phyloP scores from a whole-genome alignment of 2,329 filamentous ascomycete genomes.

The Fusarium oligoseptatum region DNA sequence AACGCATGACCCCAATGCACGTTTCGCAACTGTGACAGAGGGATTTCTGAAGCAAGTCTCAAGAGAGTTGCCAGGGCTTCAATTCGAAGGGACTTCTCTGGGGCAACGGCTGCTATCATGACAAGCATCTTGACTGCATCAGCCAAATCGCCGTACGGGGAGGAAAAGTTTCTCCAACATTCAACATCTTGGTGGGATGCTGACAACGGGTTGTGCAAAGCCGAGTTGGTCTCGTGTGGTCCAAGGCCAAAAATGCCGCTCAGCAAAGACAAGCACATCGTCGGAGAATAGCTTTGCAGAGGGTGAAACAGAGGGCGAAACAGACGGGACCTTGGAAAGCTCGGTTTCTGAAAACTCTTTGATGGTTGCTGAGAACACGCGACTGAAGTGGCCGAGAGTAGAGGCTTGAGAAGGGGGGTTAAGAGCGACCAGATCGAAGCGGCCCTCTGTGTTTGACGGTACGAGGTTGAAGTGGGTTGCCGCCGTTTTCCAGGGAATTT shows the following conservation, averaged over 20 bases:
- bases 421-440: neutral
- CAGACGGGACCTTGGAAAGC: neutral
- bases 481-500: neutral
- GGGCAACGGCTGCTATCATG: neutral
- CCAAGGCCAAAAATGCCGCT: neutral
- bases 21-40: neutral
- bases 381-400: neutral
- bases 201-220: neutral
- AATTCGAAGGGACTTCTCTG: neutral
- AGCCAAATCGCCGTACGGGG: neutral
- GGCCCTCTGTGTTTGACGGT: neutral
- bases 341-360: neutral
- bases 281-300: neutral
- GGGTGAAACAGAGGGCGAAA: neutral
- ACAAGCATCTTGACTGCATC: neutral
- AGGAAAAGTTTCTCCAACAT: neutral
- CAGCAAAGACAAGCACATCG: neutral
- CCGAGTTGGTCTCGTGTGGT: neutral
- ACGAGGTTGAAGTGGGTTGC: neutral
- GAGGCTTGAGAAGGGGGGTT: neutral
- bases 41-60: neutral
- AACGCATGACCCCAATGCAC: slow-evolving; percentile 13
- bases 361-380: neutral
- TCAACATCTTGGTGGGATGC: neutral
- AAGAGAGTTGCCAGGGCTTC: neutral